phyloP scores from a whole-genome alignment of 2,329 filamentous ascomycete genomes.

The Claviceps sp. region DNA sequence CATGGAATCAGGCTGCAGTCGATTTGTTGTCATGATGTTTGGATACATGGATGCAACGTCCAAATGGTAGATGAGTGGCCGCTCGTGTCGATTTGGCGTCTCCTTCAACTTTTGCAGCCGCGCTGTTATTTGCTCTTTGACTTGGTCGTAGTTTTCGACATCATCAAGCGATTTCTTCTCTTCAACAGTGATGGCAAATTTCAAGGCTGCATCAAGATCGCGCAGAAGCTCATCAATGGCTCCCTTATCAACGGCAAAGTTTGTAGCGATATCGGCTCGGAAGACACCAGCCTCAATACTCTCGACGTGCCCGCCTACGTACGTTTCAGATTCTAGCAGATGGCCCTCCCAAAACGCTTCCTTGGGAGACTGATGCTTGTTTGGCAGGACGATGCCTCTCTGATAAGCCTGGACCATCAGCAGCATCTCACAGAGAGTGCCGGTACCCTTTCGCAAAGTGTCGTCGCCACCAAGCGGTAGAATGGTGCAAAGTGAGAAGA shows the following conservation, averaged over 20 bases:
- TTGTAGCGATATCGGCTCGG: constrained; percentile 84
- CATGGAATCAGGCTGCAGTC: constrained; percentile 97
- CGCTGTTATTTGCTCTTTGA: constrained; percentile 69
- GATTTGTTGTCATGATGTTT: constrained; percentile 99
- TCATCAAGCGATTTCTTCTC: constrained; percentile 73
- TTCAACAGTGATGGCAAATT: constrained; percentile 75
- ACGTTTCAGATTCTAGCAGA: constrained; percentile 90
- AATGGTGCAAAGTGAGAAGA: constrained; percentile 97
- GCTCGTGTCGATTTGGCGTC: constrained; percentile 72
- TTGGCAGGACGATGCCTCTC: constrained; percentile 81
- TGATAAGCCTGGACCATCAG: constrained; percentile 97
- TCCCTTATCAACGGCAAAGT: constrained; percentile 78
- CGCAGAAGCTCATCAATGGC: constrained; percentile 80
- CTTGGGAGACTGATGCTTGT: constrained; percentile 84
- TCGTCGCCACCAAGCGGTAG: constrained; percentile 87
- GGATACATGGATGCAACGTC: constrained; percentile 99
- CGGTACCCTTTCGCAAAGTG: constrained; percentile 85
- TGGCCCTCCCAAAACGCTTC: constrained; percentile 97
- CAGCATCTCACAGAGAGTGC: constrained; percentile 98
- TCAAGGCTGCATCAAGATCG: constrained; percentile 78
- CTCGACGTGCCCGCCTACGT: constrained; percentile 96
- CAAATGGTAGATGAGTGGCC: constrained; percentile 90
- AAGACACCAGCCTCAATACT: constrained; percentile 98
- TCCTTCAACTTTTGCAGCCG: constrained; percentile 60
- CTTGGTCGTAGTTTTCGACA: constrained; percentile 67